Base-by-base conservation (phyloP, 306 rosid species). In the Rubus idaeus region DNA sequence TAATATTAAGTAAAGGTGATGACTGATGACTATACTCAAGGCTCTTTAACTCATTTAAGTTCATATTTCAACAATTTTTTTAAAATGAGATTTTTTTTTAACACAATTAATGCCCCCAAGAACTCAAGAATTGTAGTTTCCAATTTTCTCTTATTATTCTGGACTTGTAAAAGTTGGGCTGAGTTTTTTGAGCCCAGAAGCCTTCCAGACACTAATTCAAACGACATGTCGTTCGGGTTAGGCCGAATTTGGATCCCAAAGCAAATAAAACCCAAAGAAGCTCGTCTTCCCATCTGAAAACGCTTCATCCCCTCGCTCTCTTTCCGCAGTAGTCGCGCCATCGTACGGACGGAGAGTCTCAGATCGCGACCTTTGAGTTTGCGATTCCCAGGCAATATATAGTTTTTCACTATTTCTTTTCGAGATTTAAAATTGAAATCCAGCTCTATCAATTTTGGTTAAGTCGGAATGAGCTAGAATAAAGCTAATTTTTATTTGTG, bases 361-460 rank as follows among this genome's bases (percentile, higher is more conserved):
- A 9, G 83, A 80, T 79, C 83, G 70, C 70, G 60, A 67, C 70
- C 75, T 79, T 70, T 16, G 8, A 30, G 20, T 47, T 74, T 80
- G 6, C 70, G 23, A 10, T 35, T 68, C 61, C 51, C 79, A 68
- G 79, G 83, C 68, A 68, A 67, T 69, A 21, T 2, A 10, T 37
- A 40, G 0, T 26, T 26, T 55, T 39, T 30, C 13, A 1, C 35
- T 55, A 5, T 5, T 10, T 50, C 0, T 46, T 0, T 35, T 30
- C 3, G 1, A 21, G 8, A 55, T 20, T 55, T 14, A 12, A 57
- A 45, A 13, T 20, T 40, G 23, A 21, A 67, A 23, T 66, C 68
- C 57, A 9, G 5, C 4, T 17, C 6, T 14, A 16, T 20, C 26
- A 60, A 61, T 70, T 46, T 9, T 23, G 53, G 21, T 74, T 68